phyloP scores from a whole-genome alignment of 305 asterid genomes.

The Solanum hybrid region DNA sequence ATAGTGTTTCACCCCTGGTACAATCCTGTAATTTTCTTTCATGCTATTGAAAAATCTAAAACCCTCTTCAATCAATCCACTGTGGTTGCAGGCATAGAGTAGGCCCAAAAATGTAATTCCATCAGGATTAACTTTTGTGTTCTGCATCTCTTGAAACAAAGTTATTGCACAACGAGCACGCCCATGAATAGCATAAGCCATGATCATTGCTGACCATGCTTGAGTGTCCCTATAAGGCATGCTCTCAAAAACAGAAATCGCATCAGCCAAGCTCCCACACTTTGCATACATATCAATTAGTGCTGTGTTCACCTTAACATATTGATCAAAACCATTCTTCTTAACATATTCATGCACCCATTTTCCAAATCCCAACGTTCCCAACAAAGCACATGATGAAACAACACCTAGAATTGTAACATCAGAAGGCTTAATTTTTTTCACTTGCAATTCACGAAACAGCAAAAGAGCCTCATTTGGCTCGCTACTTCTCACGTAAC shows the following conservation, averaged over 20 bases:
- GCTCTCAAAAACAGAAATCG: constrained; percentile 37
- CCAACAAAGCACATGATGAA: constrained; percentile 26
- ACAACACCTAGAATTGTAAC: constrained; percentile 27
- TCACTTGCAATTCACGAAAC: constrained; percentile 21
- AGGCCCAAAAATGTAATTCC: constrained; percentile 32
- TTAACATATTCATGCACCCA: constrained; percentile 33
- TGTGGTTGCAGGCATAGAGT: constrained; percentile 39
- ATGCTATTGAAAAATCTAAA: constrained; percentile 28
- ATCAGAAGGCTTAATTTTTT: constrained; percentile 15
- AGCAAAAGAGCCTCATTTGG: constrained; percentile 21
- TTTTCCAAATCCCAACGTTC: constrained; percentile 32
- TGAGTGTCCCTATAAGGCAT: constrained; percentile 35
- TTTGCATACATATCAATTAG: constrained; percentile 45
- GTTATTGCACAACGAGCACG: constrained; percentile 32
- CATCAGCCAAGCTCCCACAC: constrained; percentile 43
- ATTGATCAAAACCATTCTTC: constrained; percentile 27
- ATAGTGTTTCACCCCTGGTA: constrained; percentile 41
- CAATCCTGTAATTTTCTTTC: constrained; percentile 26
- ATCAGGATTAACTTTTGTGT: constrained; percentile 26
- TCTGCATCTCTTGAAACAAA: constrained; percentile 29
- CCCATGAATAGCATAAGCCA: constrained; percentile 42
- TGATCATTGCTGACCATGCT: constrained; percentile 49
- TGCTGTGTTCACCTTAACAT: constrained; percentile 27
- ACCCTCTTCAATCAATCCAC: constrained; percentile 30
- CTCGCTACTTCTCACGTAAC: constrained; percentile 21